These are phyloP conservation scores for Physcomitrellopsis africana DNA, from an alignment of 225 moss, liverwort and hornwort genomes.

Conservation along the genomic window DNA sequence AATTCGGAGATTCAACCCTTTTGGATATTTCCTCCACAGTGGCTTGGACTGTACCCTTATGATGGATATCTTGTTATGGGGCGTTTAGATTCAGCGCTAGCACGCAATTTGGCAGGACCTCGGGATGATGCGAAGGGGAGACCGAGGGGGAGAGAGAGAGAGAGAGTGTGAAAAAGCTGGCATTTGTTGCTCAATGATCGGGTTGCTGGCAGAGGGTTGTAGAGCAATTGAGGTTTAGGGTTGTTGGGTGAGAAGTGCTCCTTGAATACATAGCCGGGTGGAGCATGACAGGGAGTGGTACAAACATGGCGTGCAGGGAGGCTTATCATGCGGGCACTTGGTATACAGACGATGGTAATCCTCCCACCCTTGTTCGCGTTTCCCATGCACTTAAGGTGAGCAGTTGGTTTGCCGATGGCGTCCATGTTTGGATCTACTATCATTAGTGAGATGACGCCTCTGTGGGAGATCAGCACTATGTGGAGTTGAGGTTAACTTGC, in stretches of 20 bases:
- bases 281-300: neutral
- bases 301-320: constrained; percentile 72
- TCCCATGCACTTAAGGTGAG: neutral
- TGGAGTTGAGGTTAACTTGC: neutral
- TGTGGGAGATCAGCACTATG: neutral
- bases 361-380: neutral
- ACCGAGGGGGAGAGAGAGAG: neutral
- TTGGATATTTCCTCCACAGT: no score
- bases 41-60: no score
- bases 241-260: neutral
- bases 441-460: neutral
- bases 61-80: no score
- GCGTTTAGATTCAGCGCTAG: no score
- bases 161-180: neutral
- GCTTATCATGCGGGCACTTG: constrained; percentile 91
- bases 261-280: neutral
- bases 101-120: no score
- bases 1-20: no score
- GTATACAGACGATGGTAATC: constrained; percentile 83
- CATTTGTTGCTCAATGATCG: neutral
- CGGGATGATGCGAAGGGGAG: no score
- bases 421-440: neutral
- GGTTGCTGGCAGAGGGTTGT: neutral
- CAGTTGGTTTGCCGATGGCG: neutral
- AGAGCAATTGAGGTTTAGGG: constrained; percentile 6